These are phyloP conservation scores for Trichoderma hamatum DNA, from an alignment of 2,329 filamentous ascomycete species.

Conservation along the genomic window DNA sequence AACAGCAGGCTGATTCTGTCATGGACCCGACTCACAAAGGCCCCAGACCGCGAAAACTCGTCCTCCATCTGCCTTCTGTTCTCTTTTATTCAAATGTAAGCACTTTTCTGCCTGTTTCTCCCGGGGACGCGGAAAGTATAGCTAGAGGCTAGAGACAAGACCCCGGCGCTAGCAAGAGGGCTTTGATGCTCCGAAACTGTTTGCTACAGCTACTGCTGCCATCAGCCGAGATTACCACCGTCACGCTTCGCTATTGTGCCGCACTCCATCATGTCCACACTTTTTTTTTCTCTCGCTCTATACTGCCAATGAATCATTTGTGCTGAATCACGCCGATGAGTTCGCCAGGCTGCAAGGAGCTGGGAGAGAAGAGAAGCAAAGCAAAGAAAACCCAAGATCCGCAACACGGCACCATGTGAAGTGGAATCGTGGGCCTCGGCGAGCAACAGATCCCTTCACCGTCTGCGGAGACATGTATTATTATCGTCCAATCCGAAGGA, in stretches of 20 bases:
- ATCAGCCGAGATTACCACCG: slow-evolving; percentile 24
- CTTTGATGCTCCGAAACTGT: slow-evolving; percentile 5
- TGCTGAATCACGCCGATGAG: neutral
- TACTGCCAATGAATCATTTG: neutral
- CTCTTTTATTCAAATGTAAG: neutral
- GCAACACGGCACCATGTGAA: neutral
- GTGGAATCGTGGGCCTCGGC: neutral
- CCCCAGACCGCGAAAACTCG: neutral
- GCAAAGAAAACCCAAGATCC: neutral
- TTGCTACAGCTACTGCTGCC: neutral
- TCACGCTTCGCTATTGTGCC: slow-evolving; percentile 13
- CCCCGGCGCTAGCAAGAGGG: slow-evolving; percentile 19
- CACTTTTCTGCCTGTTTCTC: neutral
- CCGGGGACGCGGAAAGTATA: slow-evolving; percentile 3
- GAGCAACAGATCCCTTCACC: neutral
- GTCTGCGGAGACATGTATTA: neutral
- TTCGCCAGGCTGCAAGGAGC: neutral
- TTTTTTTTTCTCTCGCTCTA: neutral
- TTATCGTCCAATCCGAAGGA: slow-evolving; percentile 1
- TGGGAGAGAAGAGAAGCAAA: neutral
- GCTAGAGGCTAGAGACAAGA: slow-evolving; percentile 2
- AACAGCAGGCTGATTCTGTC: slow-evolving; percentile 5
- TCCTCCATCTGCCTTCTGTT: neutral
- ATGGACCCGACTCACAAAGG: slow-evolving; percentile 4
- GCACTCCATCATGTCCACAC: neutral